Percentiles rank a stretch among this genome's conserved stretches.
Evolutionary conservation across 2,329 filamentous ascomycete species (phyloP).

Genomic region (Grosmannia clavigera): DNA sequence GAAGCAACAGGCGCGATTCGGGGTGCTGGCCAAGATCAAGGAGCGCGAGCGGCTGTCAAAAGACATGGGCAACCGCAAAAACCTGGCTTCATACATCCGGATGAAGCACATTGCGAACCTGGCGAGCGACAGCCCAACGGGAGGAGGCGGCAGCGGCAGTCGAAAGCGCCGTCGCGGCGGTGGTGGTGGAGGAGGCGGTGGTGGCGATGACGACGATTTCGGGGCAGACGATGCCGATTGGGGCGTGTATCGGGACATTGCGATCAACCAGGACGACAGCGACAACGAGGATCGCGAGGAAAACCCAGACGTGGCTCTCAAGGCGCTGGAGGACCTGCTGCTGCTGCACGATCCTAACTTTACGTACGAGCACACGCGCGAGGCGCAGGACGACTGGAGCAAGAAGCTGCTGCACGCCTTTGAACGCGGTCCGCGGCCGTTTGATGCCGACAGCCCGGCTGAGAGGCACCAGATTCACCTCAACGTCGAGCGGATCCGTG

Average conservation of each 20-base stretch:
- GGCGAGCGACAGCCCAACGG: constrained; percentile 68
- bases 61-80: constrained; percentile 92
- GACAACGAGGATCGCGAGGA: constrained; percentile 91
- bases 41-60: constrained; percentile 87
- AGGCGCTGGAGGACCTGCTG: constrained; percentile 69
- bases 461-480: constrained; percentile 83
- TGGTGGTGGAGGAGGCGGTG: constrained; percentile 67
- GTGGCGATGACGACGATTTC: constrained; percentile 66
- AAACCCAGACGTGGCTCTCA: constrained; percentile 63
- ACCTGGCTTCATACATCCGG: constrained; percentile 85
- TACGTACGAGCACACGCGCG: constrained; percentile 81
- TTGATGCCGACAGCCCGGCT: constrained; percentile 65
- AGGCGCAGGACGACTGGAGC: constrained; percentile 90
- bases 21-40: constrained; percentile 72
- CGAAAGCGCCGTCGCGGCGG: constrained; percentile 30
- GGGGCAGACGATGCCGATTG: constrained; percentile 96
- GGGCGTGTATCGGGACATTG: constrained; percentile 87
- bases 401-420: constrained; percentile 87
- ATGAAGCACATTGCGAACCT: constrained; percentile 98
- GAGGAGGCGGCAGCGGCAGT: constrained; percentile 16
- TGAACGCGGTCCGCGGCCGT: constrained; percentile 74
- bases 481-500: constrained; percentile 90
- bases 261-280: constrained; percentile 55
- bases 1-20: constrained; percentile 59
- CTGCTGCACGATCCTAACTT: constrained; percentile 80